These are phyloP conservation scores for Massarina eburnea DNA, from an alignment of 2,329 filamentous ascomycete genomes.

Conservation along the genomic window DNA sequence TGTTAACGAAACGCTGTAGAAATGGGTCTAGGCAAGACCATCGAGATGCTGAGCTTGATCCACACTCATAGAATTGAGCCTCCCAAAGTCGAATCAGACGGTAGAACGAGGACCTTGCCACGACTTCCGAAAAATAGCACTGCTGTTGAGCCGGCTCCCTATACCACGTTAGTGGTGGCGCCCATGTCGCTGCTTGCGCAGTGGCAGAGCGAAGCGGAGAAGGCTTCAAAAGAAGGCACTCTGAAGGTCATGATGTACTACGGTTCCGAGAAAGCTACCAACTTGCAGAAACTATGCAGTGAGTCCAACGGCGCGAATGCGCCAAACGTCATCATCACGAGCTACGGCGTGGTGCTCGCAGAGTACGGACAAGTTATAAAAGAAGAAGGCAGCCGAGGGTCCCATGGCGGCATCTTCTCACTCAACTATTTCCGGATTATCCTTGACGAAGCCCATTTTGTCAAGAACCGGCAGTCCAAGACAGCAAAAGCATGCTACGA, in stretches of 20 bases:
- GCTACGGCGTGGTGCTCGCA: conserved; percentile 87
- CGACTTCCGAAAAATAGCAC: conserved; percentile 61
- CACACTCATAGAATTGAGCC: conserved; percentile 74
- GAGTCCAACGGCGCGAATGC: conserved; percentile 71
- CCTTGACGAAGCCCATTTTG: conserved; percentile 90
- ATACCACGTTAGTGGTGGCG: conserved; percentile 91
- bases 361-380: conserved; percentile 77
- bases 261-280: conserved; percentile 77
- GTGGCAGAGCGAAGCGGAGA: conserved; percentile 94
- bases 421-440: conserved; percentile 94
- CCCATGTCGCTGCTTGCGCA: conserved; percentile 96
- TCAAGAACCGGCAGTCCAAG: conserved; percentile 86
- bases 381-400: conserved; percentile 65
- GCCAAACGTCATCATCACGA: conserved; percentile 90
- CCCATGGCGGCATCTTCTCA: conserved; percentile 75
- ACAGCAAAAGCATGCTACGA: conserved; percentile 95
- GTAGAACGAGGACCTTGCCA: conserved; percentile 62
- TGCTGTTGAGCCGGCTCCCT: conserved; percentile 69
- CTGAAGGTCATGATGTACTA: conserved; percentile 90
- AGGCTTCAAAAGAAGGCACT: conserved; percentile 81
- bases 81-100: conserved; percentile 26
- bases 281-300: conserved; percentile 78
- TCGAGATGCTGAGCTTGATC: conserved; percentile 94
- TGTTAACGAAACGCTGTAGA: conserved; percentile 52
- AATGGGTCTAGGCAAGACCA: conserved; percentile 98